Percentiles rank a stretch among this genome's conserved stretches.
Evolutionary conservation across 2,329 filamentous ascomycete species (phyloP).

Genomic region (Hymenoscyphus infarciens): DNA sequence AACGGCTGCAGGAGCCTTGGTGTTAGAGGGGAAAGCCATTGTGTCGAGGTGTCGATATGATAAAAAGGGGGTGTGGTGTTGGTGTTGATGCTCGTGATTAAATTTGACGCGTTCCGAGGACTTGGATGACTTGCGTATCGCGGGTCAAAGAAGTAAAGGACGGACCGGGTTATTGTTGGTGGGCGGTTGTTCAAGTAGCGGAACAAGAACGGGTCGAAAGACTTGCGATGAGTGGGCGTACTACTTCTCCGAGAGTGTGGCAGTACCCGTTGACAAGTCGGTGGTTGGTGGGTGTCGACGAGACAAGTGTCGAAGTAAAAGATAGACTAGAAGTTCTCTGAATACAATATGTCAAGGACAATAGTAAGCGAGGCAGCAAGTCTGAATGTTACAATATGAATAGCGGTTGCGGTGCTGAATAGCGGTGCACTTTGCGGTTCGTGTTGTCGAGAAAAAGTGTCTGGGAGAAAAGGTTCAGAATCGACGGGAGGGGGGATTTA

Average conservation of each 20-base stretch:
- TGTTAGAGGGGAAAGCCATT: not conserved
- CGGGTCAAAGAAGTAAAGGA: not conserved
- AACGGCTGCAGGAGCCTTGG: not conserved
- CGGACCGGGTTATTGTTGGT: not conserved
- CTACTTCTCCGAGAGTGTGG: not conserved
- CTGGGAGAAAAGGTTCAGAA: not conserved
- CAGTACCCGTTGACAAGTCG: not conserved
- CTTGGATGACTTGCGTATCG: not conserved
- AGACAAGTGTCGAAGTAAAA: not conserved
- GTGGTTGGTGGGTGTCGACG: not conserved
- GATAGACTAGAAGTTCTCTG: not conserved
- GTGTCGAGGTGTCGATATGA: too few species aligned
- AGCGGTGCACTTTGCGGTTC: too few species aligned
- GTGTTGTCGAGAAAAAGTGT: not conserved
- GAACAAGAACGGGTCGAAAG: not conserved
- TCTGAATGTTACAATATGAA: not conserved
- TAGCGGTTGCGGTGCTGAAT: too few species aligned
- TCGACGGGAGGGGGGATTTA: not conserved
- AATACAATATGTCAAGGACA: not conserved
- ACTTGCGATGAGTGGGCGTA: not conserved
- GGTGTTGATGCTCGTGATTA: not conserved
- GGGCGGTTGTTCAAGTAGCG: not conserved
- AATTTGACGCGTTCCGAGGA: not conserved
- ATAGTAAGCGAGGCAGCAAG: not conserved
- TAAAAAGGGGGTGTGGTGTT: not conserved